Percentiles rank a stretch among this genome's conserved stretches.
These are phyloP conservation scores for Suillus decipiens DNA, from an alignment of 768 basidiomycete genomes.

Conservation along the genomic window DNA sequence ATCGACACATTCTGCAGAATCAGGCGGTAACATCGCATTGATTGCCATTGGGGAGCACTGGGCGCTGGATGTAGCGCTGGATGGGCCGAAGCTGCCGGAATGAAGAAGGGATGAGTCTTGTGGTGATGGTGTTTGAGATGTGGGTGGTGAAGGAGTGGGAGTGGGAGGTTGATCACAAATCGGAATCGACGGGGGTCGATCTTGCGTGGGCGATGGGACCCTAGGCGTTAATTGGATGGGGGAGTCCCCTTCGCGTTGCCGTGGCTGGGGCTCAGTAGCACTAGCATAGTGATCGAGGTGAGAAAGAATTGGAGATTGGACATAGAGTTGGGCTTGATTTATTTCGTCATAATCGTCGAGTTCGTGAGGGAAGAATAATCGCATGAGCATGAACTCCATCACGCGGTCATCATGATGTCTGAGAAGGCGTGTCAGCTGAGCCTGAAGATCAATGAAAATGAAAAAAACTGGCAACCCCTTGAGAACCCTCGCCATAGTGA, in stretches of 20 bases:
- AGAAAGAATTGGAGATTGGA: conserved; percentile 8
- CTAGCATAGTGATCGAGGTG: conserved; percentile 6
- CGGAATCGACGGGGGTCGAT: conserved; percentile 6
- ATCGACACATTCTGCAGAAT: conserved; percentile 22
- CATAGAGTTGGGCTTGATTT: conserved; percentile 5
- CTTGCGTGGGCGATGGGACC: conserved; percentile 5
- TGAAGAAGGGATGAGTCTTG: conserved; percentile 22
- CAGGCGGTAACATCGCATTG: conserved; percentile 24
- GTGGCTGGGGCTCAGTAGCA: neutral
- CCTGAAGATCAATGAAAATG: conserved; percentile 6
- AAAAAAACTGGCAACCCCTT: conserved; percentile 44
- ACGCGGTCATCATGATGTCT: conserved; percentile 62
- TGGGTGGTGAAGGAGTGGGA: conserved; percentile 28
- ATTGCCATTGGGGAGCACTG: conserved; percentile 27
- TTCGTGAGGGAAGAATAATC: conserved; percentile 57
- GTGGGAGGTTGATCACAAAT: conserved; percentile 24
- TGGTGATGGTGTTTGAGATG: conserved; percentile 31
- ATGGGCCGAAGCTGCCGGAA: conserved; percentile 8
- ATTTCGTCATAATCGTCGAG: conserved; percentile 32
- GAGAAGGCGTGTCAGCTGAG: conserved; percentile 7
- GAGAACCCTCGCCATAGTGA: conserved; percentile 72
- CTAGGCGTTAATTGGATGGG: conserved; percentile 1
- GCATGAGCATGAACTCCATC: conserved; percentile 75
- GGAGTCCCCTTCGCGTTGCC: neutral
- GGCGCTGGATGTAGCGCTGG: conserved; percentile 12